These are phyloP conservation scores for Globisporangium mamillatum DNA, from an alignment of 352 stramenopile species.

Conservation along the genomic window DNA sequence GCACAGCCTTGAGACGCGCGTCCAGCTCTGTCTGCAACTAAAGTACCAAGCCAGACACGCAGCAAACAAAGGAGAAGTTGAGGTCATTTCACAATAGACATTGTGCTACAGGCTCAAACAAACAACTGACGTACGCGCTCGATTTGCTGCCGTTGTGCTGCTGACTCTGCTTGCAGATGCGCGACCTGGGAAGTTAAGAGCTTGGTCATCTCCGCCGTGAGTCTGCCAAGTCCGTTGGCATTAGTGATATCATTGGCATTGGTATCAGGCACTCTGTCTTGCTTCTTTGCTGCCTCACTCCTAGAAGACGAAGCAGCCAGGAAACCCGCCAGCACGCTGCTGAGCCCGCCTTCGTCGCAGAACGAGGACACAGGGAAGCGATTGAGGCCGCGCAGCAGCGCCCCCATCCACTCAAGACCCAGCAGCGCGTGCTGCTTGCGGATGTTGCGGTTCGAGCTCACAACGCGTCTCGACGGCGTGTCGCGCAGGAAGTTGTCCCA, in stretches of 20 bases:
- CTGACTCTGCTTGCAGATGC: slow-evolving; percentile 47
- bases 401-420: slow-evolving; percentile 55
- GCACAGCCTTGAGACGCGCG: slow-evolving; percentile 44
- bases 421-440: slow-evolving; percentile 26
- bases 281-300: neutral
- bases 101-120: neutral
- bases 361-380: slow-evolving; percentile 71
- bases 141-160: slow-evolving; percentile 44
- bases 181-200: slow-evolving; percentile 42
- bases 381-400: slow-evolving; percentile 64
- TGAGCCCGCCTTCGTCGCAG: slow-evolving; percentile 69
- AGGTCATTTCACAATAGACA: too few species aligned
- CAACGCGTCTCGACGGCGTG: slow-evolving; percentile 37
- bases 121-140: slow-evolving; percentile 17
- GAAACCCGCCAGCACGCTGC: slow-evolving; percentile 40
- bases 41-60: neutral
- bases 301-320: slow-evolving; percentile 12
- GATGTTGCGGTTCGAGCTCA: slow-evolving; percentile 62
- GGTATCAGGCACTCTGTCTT: neutral
- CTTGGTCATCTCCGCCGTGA: slow-evolving; percentile 6
- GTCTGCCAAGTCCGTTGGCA: neutral
- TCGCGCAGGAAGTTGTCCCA: slow-evolving; percentile 43
- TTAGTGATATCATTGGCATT: slow-evolving; percentile 5
- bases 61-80: neutral
- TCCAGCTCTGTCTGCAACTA: slow-evolving; percentile 69